Percentiles rank a stretch among this genome's conserved stretches.
Conservation (phyloP, 2,329 filamentous ascomycete genomes). For the Beauveria australis region DNA sequence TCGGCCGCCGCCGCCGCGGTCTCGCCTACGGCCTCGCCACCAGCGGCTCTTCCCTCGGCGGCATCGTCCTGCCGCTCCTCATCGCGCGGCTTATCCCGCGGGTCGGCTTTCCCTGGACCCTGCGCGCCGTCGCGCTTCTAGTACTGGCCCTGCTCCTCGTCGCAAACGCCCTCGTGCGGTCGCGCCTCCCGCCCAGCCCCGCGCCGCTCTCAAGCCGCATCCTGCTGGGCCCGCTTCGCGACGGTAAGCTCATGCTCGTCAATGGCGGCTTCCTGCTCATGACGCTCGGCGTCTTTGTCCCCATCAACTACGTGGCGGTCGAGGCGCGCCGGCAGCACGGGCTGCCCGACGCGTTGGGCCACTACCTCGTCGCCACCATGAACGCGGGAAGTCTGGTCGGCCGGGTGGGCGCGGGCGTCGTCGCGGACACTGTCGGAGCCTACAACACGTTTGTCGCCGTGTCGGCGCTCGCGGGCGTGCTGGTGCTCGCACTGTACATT, state of each 20-base stretch:
- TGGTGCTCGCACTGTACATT: conserved; percentile 36
- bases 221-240: conserved; percentile 22
- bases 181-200: conserved; percentile 15
- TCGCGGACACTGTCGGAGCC: conserved; percentile 28
- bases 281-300: conserved; percentile 28
- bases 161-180: conserved; percentile 21
- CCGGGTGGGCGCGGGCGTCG: conserved; percentile 24
- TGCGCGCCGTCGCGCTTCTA: conserved; percentile 25
- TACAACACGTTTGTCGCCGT: conserved; percentile 38
- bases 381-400: conserved; percentile 32
- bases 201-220: conserved; percentile 5
- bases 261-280: conserved; percentile 26
- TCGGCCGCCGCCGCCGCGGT: conserved; percentile 16
- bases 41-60: conserved; percentile 23
- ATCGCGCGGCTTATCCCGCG: conserved; percentile 21
- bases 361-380: conserved; percentile 30
- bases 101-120: conserved; percentile 25
- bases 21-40: conserved; percentile 21
- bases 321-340: conserved; percentile 21
- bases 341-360: conserved; percentile 20
- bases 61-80: conserved; percentile 27
- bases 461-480: conserved; percentile 30
- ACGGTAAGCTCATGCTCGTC: conserved; percentile 25
- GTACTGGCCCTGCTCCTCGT: conserved; percentile 24
- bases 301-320: conserved; percentile 27